Conservation (phyloP, 179 eudicot genomes). For the Spergularia azorica region DNA sequence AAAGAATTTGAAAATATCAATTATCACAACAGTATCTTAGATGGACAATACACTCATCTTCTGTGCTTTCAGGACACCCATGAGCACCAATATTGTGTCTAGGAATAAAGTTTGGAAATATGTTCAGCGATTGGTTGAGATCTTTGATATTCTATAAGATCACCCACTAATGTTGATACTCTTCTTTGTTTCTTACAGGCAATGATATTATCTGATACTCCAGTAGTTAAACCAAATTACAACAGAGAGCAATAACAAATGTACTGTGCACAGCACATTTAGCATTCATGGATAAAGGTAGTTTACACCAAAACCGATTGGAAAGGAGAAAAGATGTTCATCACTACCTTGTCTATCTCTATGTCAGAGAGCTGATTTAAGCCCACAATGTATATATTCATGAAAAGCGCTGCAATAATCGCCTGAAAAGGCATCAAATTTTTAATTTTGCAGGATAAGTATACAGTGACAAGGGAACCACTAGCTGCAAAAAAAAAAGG, state of each 20-base stretch:
- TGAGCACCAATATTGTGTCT: not conserved
- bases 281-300: not conserved
- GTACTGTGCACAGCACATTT: conserved; percentile 7
- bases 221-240: not conserved
- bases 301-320: not conserved
- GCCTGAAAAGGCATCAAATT: conserved; percentile 59
- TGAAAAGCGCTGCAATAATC: conserved; percentile 85
- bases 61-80: not conserved
- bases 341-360: conserved; percentile 91
- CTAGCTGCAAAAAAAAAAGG: not conserved
- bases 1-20: conserved; percentile 7
- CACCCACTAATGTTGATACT: conserved; percentile 11
- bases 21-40: not conserved
- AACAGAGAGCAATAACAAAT: not conserved
- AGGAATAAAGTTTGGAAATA: not conserved
- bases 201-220: too few relatives aligned
- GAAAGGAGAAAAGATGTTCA: not conserved
- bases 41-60: not conserved
- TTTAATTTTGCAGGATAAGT: not conserved
- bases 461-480: not conserved
- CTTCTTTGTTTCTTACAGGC: not conserved
- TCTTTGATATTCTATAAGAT: not conserved
- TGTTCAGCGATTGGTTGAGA: not conserved
- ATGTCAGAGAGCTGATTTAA: conserved; percentile 89
- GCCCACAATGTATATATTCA: conserved; percentile 97